phyloP scores from a whole-genome alignment of 1,139 yeast species.

The Lizanozyma gosingica region DNA sequence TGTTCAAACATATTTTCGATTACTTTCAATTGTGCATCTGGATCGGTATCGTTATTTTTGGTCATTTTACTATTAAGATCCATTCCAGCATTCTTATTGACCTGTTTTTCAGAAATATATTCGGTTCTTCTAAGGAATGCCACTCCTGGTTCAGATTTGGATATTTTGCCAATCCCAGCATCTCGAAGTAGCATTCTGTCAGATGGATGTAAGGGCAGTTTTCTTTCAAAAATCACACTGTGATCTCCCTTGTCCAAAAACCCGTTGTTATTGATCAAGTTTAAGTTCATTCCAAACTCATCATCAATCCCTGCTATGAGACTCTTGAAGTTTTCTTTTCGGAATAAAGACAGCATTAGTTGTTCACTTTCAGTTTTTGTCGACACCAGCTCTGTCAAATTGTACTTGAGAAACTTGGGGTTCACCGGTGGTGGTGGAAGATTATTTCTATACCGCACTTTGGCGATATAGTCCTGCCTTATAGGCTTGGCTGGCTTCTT shows the following conservation, averaged over 20 bases:
- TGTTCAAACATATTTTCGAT: slow-evolving; percentile 74
- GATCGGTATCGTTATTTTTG: slow-evolving; percentile 37
- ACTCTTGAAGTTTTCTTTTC: slow-evolving; percentile 64
- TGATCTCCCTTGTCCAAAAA: slow-evolving; percentile 54
- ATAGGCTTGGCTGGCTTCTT: slow-evolving; percentile 4
- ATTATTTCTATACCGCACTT: slow-evolving; percentile 75
- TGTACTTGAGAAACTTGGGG: slow-evolving; percentile 67
- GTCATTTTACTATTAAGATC: slow-evolving; percentile 1
- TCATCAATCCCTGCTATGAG: slow-evolving; percentile 64
- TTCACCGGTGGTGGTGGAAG: slow-evolving; percentile 92
- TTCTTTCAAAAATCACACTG: slow-evolving; percentile 15
- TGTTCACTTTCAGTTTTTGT: slow-evolving; percentile 49
- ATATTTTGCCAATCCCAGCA: slow-evolving; percentile 47
- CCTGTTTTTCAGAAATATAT: slow-evolving; percentile 53
- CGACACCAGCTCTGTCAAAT: slow-evolving; percentile 28
- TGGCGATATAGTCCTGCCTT: slow-evolving; percentile 84
- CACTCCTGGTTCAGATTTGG: slow-evolving; percentile 54
- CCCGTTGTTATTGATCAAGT: slow-evolving; percentile 59
- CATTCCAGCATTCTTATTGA: slow-evolving; percentile 11
- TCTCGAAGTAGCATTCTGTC: slow-evolving; percentile 76
- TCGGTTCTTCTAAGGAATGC: slow-evolving; percentile 91
- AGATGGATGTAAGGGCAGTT: slow-evolving; percentile 50
- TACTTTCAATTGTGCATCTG: slow-evolving; percentile 53
- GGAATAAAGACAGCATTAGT: slow-evolving; percentile 63
- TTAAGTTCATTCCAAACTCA: slow-evolving; percentile 69